These are phyloP conservation scores for Kingdonia uniflora DNA, from an alignment of 164 flowering plant species.

Conservation along the genomic window DNA sequence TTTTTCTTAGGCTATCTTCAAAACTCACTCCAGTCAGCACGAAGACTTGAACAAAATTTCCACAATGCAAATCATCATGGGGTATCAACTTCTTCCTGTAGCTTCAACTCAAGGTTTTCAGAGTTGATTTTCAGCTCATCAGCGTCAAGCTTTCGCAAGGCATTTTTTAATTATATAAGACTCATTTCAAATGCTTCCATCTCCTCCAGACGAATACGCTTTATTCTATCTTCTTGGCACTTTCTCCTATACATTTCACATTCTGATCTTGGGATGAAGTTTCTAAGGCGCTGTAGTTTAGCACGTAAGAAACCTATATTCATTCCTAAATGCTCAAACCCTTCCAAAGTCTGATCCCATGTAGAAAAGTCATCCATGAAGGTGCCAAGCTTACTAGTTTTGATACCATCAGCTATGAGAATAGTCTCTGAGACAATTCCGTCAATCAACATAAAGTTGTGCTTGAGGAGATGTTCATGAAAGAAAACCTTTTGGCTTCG, in stretches of 20 bases:
- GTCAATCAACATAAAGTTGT: background rate
- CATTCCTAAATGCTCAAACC: background rate
- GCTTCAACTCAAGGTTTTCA: no score
- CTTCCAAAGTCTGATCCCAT: constrained; percentile 3
- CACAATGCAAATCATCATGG: no score
- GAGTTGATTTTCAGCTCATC: no score
- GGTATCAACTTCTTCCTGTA: no score
- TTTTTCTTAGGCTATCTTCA: no score
- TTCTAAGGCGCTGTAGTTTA: background rate
- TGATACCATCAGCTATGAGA: background rate
- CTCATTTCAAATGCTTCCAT: no score
- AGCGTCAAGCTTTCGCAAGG: no score
- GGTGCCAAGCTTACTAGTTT: background rate
- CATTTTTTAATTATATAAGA: no score
- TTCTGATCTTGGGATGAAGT: background rate
- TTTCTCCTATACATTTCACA: background rate
- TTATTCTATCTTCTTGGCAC: no score
- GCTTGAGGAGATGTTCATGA: background rate
- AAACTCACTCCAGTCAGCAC: no score
- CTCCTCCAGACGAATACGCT: no score
- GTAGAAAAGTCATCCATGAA: background rate
- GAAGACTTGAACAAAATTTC: no score
- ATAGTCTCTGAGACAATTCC: background rate
- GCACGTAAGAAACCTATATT: background rate
- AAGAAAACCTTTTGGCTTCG: background rate